phyloP scores from a whole-genome alignment of 2,329 filamentous ascomycete species.

The Macrophomina tecta region DNA sequence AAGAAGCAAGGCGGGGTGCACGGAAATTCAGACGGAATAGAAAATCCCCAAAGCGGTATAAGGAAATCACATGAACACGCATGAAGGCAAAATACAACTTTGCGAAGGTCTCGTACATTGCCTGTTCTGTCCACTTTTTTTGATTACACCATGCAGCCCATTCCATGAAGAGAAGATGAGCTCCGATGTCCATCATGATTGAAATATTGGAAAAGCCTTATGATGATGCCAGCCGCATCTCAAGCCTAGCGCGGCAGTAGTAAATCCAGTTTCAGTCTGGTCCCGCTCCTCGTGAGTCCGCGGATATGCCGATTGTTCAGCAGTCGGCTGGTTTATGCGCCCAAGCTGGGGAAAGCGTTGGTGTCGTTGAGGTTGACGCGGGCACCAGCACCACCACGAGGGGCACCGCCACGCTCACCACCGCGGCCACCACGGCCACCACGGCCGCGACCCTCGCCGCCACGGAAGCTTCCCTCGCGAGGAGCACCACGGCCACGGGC shows the following conservation, averaged over 20 bases:
- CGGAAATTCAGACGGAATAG: too few relatives aligned
- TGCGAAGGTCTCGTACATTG: conserved; percentile 23
- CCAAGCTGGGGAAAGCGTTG: conserved; percentile 61
- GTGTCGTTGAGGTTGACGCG: conserved; percentile 57
- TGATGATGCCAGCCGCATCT: conserved; percentile 9
- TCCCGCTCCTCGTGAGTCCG: conserved; percentile 2
- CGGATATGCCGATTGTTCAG: conserved; percentile 10
- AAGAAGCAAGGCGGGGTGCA: too few relatives aligned
- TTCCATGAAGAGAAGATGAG: conserved; percentile 13
- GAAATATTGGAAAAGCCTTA: conserved; percentile 18
- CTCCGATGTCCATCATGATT: conserved; percentile 19
- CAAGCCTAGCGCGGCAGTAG: conserved; percentile 15
- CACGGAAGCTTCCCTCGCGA: conserved; percentile 56
- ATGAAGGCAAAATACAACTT: conserved; percentile 13
- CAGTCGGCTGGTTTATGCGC: conserved; percentile 43
- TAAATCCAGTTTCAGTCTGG: conserved; percentile 21
- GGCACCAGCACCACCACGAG: conserved; percentile 60
- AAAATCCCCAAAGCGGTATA: background rate
- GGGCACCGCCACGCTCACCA: conserved; percentile 45
- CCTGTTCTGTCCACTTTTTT: conserved; percentile 26
- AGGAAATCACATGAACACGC: background rate
- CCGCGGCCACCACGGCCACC: conserved; percentile 52
- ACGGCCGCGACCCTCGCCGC: conserved; percentile 58
- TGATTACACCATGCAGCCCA: conserved; percentile 15
- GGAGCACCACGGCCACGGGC: conserved; percentile 51